Evolutionary conservation across 805 yeast genomes (phyloP).

Genomic region (Diddensiella santjacobensis): DNA sequence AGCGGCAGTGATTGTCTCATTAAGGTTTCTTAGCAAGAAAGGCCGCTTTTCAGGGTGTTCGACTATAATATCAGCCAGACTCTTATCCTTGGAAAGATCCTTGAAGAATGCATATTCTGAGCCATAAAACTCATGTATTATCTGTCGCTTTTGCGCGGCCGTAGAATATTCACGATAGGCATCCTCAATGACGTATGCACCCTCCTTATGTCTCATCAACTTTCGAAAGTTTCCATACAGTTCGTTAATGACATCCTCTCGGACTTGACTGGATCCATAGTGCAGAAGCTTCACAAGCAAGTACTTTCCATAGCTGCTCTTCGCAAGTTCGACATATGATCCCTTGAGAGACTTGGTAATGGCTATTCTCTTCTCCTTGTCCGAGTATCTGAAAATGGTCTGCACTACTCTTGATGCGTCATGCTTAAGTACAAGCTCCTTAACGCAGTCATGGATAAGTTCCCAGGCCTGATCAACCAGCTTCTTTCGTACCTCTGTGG

Average conservation of each 20-base stretch:
- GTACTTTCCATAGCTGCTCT: conserved; percentile 92
- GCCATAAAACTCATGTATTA: conserved; percentile 96
- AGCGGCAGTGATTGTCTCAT: conserved; percentile 81
- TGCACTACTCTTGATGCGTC: conserved; percentile 96
- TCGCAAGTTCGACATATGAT: conserved; percentile 74
- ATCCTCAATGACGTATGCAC: conserved; percentile 97
- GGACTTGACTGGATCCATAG: conserved; percentile 81
- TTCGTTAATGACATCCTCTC: conserved; percentile 73
- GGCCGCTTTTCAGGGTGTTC: conserved; percentile 76
- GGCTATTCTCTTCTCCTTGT: conserved; percentile 70
- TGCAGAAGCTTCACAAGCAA: conserved; percentile 82
- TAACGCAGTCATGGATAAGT: conserved; percentile 67
- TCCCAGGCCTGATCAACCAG: conserved; percentile 83
- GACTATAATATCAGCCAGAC: conserved; percentile 59
- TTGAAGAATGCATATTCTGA: conserved; percentile 88
- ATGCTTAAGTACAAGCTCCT: conserved; percentile 87
- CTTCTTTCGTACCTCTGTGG: conserved; percentile 71
- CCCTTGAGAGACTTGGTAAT: conserved; percentile 71
- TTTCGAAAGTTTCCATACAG: conserved; percentile 88
- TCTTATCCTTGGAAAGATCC: conserved; percentile 61
- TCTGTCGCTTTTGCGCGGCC: conserved; percentile 78
- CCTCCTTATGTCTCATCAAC: conserved; percentile 94
- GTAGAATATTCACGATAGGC: conserved; percentile 79
- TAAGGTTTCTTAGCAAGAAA: conserved; percentile 68
- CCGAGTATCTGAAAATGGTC: conserved; percentile 81